These are phyloP conservation scores for Balakata baccata DNA, from an alignment of 345 rosid species.

Conservation along the genomic window DNA sequence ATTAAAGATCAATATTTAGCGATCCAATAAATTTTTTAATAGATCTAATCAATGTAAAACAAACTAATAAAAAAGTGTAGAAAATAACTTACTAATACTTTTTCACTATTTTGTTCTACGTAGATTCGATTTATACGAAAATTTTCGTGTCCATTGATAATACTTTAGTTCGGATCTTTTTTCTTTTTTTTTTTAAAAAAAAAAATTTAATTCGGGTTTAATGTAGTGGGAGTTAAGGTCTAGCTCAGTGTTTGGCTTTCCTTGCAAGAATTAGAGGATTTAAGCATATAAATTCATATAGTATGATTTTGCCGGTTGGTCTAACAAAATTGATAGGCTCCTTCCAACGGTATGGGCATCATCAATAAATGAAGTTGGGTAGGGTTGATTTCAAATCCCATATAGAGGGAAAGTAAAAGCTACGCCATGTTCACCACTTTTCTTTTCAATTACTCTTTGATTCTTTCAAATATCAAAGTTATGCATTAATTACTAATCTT, in stretches of 20 bases:
- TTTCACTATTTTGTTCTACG: too few relatives aligned
- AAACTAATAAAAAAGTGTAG: too few relatives aligned
- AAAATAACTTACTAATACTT: too few relatives aligned
- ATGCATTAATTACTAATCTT: too few relatives aligned
- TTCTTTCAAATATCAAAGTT: too few relatives aligned
- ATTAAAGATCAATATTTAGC: too few relatives aligned
- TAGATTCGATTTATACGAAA: too few relatives aligned
- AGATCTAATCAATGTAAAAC: too few relatives aligned
- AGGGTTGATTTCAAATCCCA: conserved; percentile 30
- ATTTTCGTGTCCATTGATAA: too few relatives aligned
- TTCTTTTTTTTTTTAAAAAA: not conserved
- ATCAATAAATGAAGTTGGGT: not conserved
- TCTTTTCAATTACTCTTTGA: not conserved
- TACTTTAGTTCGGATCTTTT: too few relatives aligned
- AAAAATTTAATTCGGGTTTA: too few relatives aligned
- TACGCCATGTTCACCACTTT: not conserved
- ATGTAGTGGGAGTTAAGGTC: conserved; percentile 28
- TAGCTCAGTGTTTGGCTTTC: conserved; percentile 26
- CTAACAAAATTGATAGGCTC: conserved; percentile 21
- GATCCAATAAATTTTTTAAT: too few relatives aligned
- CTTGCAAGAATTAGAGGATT: conserved; percentile 15
- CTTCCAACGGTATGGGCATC: conserved; percentile 18
- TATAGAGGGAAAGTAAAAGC: conserved; percentile 24
- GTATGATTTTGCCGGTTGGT: conserved; percentile 43
- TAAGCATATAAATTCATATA: not conserved